Evolutionary conservation across 805 yeast genomes (phyloP), one percentile per base, ranked within the genome.

Genomic region (Brettanomyces custersianus): DNA sequence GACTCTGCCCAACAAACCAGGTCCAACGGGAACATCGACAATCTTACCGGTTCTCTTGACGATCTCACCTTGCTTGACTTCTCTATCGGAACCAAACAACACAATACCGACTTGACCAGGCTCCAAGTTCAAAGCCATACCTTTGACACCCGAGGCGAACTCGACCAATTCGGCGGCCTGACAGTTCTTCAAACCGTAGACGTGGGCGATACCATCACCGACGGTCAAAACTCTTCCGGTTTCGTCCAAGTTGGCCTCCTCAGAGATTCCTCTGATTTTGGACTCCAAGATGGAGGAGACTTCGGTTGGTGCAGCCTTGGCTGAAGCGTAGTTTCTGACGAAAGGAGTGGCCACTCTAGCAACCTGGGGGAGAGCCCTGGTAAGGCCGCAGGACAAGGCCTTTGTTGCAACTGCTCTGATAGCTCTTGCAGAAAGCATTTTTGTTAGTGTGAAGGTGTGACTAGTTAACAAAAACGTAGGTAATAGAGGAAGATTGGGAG

Each of bases 141-240:
- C 99, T 72, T 88, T 86, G 59, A 90, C 97, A 77, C 99, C 98
- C 43, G 98, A 86, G 44, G 96, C 75, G 75, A 92, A 94, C 74
- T 92, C 98, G 60, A 92, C 96, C 68, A 92, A 79, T 75, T 92
- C 99, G 76, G 92, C 98, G 64, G 98, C 98, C 78, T 90, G 97
- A 70, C 87, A 80, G 79, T 92, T 92, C 92, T 88, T 92, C 60
- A 92, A 76, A 74, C 99, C 99, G 74, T 84, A 92, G 62, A 92
- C 95, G 80, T 97, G 94, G 67, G 98, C 99, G 65, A 92, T 92
- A 92, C 99, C 99, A 72, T 92, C 99, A 83, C 98, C 98, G 63
- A 92, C 96, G 53, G 96, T 82, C 64, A 92, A 77, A 62, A 92
- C 98, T 73, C 95, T 86, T 69, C 99, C 99, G 64, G 98, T 94